Conservation (phyloP, 2,329 filamentous ascomycete genomes). For the Botryotinia narcissicola region DNA sequence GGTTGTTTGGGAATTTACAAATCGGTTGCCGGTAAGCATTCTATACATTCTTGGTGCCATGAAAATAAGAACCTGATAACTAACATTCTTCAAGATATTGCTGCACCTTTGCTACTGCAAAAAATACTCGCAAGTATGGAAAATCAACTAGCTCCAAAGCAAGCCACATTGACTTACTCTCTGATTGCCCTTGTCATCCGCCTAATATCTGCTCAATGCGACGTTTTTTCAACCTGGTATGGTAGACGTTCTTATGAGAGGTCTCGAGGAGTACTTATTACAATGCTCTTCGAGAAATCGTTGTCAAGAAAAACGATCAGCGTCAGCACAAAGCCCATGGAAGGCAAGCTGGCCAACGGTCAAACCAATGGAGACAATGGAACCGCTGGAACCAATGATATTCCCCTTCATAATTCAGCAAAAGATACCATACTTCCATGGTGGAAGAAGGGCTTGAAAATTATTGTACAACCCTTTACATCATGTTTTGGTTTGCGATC, state of each 20-base stretch:
- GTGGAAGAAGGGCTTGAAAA: slow-evolving; percentile 24
- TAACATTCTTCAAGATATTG: slow-evolving; percentile 45
- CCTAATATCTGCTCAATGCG: slow-evolving; percentile 61
- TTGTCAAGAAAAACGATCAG: slow-evolving; percentile 37
- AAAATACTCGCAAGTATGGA: slow-evolving; percentile 67
- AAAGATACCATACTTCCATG: slow-evolving; percentile 20
- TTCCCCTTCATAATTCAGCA: slow-evolving; percentile 4
- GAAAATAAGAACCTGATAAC: neutral
- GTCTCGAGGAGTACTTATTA: slow-evolving; percentile 80
- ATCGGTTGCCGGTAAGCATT: slow-evolving; percentile 49
- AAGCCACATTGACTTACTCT: slow-evolving; percentile 64
- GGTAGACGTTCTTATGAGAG: slow-evolving; percentile 81
- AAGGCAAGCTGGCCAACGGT: slow-evolving; percentile 21
- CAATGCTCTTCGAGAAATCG: slow-evolving; percentile 75
- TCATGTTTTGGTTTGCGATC: slow-evolving; percentile 32
- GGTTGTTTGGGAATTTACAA: slow-evolving; percentile 59
- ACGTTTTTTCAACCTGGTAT: slow-evolving; percentile 75
- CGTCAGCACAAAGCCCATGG: slow-evolving; percentile 32
- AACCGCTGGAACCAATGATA: slow-evolving; percentile 17
- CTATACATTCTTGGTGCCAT: neutral
- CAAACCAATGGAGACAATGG: slow-evolving; percentile 20
- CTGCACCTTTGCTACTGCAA: slow-evolving; percentile 68
- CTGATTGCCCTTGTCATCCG: slow-evolving; percentile 59
- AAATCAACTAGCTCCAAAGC: slow-evolving; percentile 47
- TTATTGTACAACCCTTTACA: slow-evolving; percentile 31